Evolutionary conservation across 1,284 basidiomycete genomes (phyloP), one percentile per base, ranked within the genome.

Genomic region (Meira miltonrushii): DNA sequence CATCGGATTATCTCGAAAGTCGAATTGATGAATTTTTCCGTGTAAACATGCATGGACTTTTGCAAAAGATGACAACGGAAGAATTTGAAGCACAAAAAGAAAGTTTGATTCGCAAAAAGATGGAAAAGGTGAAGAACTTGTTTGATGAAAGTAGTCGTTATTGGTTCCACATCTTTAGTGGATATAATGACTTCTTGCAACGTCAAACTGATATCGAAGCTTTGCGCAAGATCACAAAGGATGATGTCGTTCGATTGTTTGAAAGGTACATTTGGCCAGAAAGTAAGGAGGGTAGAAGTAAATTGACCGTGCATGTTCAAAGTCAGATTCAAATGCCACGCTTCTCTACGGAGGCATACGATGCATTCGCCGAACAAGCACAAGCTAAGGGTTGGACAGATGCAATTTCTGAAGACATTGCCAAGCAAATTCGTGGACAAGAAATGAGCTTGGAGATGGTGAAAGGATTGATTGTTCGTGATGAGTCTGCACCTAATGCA

Each of bases 21-120:
- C 86, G 94, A 8, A 87, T 97, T 43, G 92, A 97, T 60, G 84
- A 85, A 1, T 97, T 96, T 83, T 81, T 95, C 58, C 2, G 50
- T 8, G 84, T 86, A 55, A 80, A 82, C 60, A 87, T 92, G 84
- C 84, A 84, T 71, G 74, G 77, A 75, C 64, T 67, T 7, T 54
- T 78, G 11, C 65, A 66, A 21, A 59, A 57, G 21, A 74, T 78
- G 73, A 64, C 60, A 2, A 54, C 59, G 8, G 57, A 58, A 6
- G 76, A 78, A 47, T 75, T 77, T 37, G 66, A 67, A 38, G 65
- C 61, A 9, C 76, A 77, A 60, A 62, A 64, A 44, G 56, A 56
- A 23, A 69, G 67, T 25, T 62, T 78, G 17, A 75, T 77, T 48
- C 65, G 75, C 61, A 72, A 75, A 64, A 70, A 70, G 65, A 58